Evolutionary conservation across 495 filamentous ascomycete species (phyloP), one percentile per base, ranked within the genome.

Genomic region (Xylaria intraflava): DNA sequence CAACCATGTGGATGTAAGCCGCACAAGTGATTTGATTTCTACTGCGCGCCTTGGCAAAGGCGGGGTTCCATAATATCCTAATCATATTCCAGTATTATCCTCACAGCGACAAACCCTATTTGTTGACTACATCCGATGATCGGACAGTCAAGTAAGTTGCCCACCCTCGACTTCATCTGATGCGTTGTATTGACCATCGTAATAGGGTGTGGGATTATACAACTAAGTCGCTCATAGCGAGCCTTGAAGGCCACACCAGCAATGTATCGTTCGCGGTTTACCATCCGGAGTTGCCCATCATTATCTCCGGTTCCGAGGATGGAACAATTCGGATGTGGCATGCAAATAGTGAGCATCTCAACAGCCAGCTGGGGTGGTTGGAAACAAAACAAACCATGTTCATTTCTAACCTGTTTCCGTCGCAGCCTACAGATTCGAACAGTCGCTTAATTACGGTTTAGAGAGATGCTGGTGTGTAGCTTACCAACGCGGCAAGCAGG

Each of bases 201-300:
- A n/a, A 36, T 27, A 55, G 52, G 24, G 81, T 99, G 30, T 99
- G 93, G 94, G 94, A 97, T 66, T 96, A 97, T 72, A 97, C 93
- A 3, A 97, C 92, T 27, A 97, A 97, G 72, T 91, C 89, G 35
- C 79, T 96, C 38, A 96, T 97, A 66, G 92, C 92, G 23, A 97
- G 92, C 26, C 74, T 99, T 23, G 93, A 99, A 71, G 94, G 94
- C 41, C 93, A 99, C 62, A 94, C 92, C 6, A 95, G 89, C 71
- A 99, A 99, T 62, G 93, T 99, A n/a, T 95, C 89, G 7, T 99
- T 97, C 63, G 93, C 93, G 17, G 95, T 90, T 71, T 99, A 96
- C 65, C 93, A 99, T 66, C 93, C 93, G 0, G 94, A 97, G 70
- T 73, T 99, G 27, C 93, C 93, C 10, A 85, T 99, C 56, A 97